These are phyloP conservation scores for Sarcocystis neurona DNA, from an alignment of 169 alveolate genomes.

Conservation along the genomic window DNA sequence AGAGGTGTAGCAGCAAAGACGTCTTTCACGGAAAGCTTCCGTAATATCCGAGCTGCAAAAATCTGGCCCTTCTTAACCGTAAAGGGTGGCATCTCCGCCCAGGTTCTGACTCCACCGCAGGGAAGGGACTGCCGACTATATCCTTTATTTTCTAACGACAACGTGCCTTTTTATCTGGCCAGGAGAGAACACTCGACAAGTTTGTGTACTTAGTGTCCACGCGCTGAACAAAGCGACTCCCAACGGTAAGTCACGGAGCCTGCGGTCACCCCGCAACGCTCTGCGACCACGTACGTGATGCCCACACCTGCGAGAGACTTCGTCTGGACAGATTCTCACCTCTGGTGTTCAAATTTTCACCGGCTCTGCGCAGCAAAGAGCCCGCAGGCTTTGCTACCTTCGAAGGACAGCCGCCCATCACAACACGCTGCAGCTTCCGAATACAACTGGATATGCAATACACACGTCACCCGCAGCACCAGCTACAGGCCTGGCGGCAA, in stretches of 20 bases:
- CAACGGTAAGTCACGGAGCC: not conserved
- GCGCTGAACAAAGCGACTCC: not conserved
- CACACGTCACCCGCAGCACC: not conserved
- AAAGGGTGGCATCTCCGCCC: too few relatives aligned
- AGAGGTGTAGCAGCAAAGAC: too few relatives aligned
- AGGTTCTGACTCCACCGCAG: too few relatives aligned
- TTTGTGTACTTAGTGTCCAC: too few relatives aligned
- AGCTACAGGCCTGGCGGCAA: not conserved
- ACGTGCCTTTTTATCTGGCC: too few relatives aligned
- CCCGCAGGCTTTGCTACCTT: not conserved
- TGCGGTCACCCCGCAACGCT: not conserved
- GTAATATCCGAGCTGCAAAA: too few relatives aligned
- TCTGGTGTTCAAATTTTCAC: slow-evolving; percentile 9
- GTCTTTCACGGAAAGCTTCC: too few relatives aligned
- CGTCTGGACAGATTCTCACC: not conserved
- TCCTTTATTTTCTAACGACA: too few relatives aligned
- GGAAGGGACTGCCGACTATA: too few relatives aligned
- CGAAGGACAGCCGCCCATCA: slow-evolving; percentile 16
- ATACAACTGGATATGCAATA: too few relatives aligned
- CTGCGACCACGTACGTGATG: not conserved
- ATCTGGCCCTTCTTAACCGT: too few relatives aligned
- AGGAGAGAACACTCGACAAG: too few relatives aligned
- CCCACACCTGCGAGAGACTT: not conserved
- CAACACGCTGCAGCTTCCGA: not conserved
- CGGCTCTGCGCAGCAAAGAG: not conserved